Conservation (phyloP, 2,329 filamentous ascomycete genomes). For the Neofusicoccum cordaticola region DNA sequence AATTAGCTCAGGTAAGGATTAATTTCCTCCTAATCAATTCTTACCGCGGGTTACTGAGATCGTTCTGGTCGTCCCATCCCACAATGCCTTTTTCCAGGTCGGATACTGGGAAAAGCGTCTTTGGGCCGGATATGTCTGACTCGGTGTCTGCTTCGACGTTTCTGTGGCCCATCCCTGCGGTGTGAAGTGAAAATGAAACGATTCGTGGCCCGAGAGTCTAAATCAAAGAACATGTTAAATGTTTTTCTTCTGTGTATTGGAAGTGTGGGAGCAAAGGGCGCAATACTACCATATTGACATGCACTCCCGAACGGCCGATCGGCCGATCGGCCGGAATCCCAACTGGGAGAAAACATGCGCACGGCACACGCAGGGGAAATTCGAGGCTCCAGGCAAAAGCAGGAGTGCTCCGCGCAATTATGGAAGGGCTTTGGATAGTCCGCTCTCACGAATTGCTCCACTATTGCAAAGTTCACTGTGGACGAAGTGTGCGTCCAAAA, state of each 20-base stretch:
- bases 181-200: not conserved
- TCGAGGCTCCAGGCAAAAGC: no score
- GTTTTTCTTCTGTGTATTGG: not conserved
- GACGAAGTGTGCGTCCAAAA: no score
- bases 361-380: no score
- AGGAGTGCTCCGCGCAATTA: no score
- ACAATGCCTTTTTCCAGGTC: conserved; percentile 34
- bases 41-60: conserved; percentile 30
- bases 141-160: conserved; percentile 17
- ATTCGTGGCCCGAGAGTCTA: no score
- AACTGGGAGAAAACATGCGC: no score
- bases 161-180: not conserved
- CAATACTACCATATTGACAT: no score
- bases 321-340: not conserved
- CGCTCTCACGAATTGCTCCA: no score
- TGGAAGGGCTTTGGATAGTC: no score
- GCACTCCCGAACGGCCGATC: conserved; percentile 1
- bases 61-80: conserved; percentile 36
- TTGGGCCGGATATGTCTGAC: conserved; percentile 14
- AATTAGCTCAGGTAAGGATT: not conserved
- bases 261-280: not conserved
- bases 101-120: conserved; percentile 30
- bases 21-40: not conserved
- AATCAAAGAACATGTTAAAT: no score
- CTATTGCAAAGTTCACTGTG: no score